Base-by-base conservation (phyloP, 257 asterid genomes). In the Leptodermis oblonga region DNA sequence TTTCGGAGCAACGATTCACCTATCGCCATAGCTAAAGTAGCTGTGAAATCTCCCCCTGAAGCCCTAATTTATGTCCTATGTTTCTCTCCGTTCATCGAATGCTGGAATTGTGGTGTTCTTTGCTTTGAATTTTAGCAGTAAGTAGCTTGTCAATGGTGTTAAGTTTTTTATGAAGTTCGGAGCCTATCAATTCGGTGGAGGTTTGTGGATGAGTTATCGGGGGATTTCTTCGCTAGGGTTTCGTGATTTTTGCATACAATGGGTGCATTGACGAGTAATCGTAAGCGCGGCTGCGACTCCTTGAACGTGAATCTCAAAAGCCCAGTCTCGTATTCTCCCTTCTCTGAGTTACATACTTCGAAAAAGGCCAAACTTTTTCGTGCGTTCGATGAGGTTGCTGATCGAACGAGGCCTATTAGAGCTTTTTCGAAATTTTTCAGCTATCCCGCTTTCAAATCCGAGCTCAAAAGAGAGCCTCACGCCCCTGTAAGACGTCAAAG, bases 221-320 rank as follows among this genome's bases (percentile, higher is more conserved):
- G 25, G 70, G 60, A 33, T 17, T 51, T 17, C 9, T 67, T 42
- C 34, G 37, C 34, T 70, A 59, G 69, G 56, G 71, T 64, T 76
- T 67, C 51, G n/a, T 36, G 65, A 46, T n/a, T 8, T 67, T 73
- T 58, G 34, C 31, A 22, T 30, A 18, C 34, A 43, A 90, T 88
- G 97, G 95, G 93, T 37, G 88, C 84, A 36, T 73, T 82, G 69
- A 83, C 92, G 74, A 68, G 60, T 69, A 78, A 73, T n/a, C 78
- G 90, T 30, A 88, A 88, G 84, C 87, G 95, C 3, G 80, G 77
- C 4, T 80, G 79, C 52, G 88, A 81, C 61, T 70, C 55, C 42
- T 73, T 65, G 26, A 33, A 34, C 48, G 41, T 49, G 55, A 75
- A 73, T 79, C 34, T 36, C 82, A 77, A 53, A 68, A 65, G 70